These are phyloP conservation scores for Leccinum griseonigrum DNA, from an alignment of 1,284 basidiomycete species.

Conservation along the genomic window DNA sequence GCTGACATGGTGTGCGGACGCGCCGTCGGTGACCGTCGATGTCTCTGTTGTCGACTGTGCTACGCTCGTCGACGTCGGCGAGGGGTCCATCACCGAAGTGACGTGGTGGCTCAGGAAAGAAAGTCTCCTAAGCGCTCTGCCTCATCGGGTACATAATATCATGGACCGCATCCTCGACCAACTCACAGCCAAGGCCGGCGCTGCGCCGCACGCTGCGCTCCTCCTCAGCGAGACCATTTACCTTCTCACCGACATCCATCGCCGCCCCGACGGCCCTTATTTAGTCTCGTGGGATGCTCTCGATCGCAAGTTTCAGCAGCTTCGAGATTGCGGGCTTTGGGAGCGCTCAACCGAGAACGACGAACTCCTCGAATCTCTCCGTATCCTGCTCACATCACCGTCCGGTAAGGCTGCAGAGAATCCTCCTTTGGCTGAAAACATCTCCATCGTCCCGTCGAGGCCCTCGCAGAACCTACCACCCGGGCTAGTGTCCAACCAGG, in stretches of 20 bases:
- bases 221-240: slow-evolving; percentile 25
- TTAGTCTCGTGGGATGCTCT: slow-evolving; percentile 28
- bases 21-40: slow-evolving; percentile 19
- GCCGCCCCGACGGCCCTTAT: slow-evolving; percentile 16
- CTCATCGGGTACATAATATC: neutral
- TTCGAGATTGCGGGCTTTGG: slow-evolving; percentile 36
- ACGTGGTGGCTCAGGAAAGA: slow-evolving; percentile 10
- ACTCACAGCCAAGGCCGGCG: slow-evolving; percentile 16
- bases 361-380: slow-evolving; percentile 31
- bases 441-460: slow-evolving; percentile 26
- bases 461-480: slow-evolving; percentile 21
- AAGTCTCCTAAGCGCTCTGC: slow-evolving; percentile 19
- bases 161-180: slow-evolving; percentile 30
- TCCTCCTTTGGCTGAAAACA: slow-evolving; percentile 4
- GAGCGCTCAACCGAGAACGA: slow-evolving; percentile 31
- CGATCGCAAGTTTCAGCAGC: slow-evolving; percentile 23
- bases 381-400: slow-evolving; percentile 16
- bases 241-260: slow-evolving; percentile 21
- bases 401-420: slow-evolving; percentile 4
- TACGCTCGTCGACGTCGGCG: slow-evolving; percentile 9
- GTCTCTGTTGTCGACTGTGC: slow-evolving; percentile 17
- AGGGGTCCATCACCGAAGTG: slow-evolving; percentile 15
- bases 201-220: slow-evolving; percentile 5
- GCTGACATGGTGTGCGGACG: slow-evolving; percentile 44
- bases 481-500: slow-evolving; percentile 29